phyloP scores from a whole-genome alignment of 768 basidiomycete genomes.

The Candolleomyces aberdarensis region DNA sequence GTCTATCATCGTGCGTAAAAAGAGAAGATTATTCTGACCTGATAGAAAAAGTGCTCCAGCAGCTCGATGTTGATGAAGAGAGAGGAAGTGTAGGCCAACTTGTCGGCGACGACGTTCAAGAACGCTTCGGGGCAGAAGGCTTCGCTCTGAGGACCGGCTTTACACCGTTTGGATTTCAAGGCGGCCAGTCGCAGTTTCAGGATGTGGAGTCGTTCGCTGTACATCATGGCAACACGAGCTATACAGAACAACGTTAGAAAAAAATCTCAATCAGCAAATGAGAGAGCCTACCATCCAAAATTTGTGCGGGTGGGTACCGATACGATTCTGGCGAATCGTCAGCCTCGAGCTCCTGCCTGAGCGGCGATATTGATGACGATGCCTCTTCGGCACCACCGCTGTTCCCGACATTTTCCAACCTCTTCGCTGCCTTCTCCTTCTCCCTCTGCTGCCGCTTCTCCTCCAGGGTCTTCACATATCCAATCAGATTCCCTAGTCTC shows the following conservation, averaged over 20 bases:
- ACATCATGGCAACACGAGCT: conserved; percentile 93
- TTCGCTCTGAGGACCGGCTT: conserved; percentile 82
- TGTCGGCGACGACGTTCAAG: conserved; percentile 94
- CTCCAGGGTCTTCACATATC: conserved; percentile 81
- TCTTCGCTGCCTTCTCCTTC: conserved; percentile 52
- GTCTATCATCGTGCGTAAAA: not conserved
- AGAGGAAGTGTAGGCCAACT: conserved; percentile 91
- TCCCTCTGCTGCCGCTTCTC: conserved; percentile 48
- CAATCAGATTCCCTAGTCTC: conserved; percentile 70
- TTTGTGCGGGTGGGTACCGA: conserved; percentile 86
- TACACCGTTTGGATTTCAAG: conserved; percentile 86
- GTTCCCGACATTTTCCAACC: conserved; percentile 34
- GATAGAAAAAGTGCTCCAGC: conserved; percentile 97
- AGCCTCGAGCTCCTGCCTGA: conserved; percentile 2
- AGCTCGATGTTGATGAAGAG: conserved; percentile 99
- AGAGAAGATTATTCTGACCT: conserved; percentile 46
- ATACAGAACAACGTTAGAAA: conserved; percentile 14
- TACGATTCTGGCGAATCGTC: conserved; percentile 70
- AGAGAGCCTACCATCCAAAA: conserved; percentile 75
- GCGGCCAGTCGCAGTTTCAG: conserved; percentile 85
- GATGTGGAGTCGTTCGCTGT: conserved; percentile 75
- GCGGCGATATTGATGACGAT: conserved; percentile 13
- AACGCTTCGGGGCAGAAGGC: conserved; percentile 95
- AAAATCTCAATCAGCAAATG: not conserved
- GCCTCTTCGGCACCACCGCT: conserved; percentile 25